Percentiles rank a stretch among this genome's conserved stretches.
phyloP scores from a whole-genome alignment of 2,329 filamentous ascomycete genomes.

The Tolypocladium sp. region DNA sequence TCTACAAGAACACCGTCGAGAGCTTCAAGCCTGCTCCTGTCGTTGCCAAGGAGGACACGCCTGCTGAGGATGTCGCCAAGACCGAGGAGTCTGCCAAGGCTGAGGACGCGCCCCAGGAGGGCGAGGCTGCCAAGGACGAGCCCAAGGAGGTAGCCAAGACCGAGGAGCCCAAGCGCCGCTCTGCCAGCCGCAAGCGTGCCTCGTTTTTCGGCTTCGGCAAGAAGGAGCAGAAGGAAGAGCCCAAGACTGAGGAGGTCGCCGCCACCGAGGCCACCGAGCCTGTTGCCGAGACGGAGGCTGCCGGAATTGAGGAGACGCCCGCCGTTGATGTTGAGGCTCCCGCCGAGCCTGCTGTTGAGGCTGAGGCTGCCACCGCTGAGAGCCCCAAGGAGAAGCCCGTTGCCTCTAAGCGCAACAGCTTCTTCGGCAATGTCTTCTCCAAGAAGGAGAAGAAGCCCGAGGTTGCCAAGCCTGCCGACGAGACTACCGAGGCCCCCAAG shows the following conservation, averaged over 20 bases:
- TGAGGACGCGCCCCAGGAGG: constrained; percentile 23
- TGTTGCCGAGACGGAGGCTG: constrained; percentile 20
- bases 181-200: constrained; percentile 54
- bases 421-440: constrained; percentile 42
- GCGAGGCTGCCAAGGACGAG: constrained; percentile 33
- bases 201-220: constrained; percentile 56
- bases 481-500: constrained; percentile 27
- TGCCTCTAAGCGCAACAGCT: constrained; percentile 46
- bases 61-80: constrained; percentile 22
- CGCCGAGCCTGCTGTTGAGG: constrained; percentile 24
- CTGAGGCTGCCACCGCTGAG: constrained; percentile 31
- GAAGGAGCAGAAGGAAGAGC: constrained; percentile 38
- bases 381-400: constrained; percentile 38
- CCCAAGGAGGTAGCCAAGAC: constrained; percentile 42
- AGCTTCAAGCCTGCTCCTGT: constrained; percentile 45
- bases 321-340: constrained; percentile 25
- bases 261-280: constrained; percentile 24
- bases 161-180: constrained; percentile 53
- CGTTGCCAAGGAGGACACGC: constrained; percentile 19
- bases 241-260: constrained; percentile 20
- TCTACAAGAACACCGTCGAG: constrained; percentile 80
- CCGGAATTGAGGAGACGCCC: constrained; percentile 24
- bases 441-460: constrained; percentile 54
- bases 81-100: constrained; percentile 24
- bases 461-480: constrained; percentile 29